These are phyloP conservation scores for Aotearoamyces nothofagi DNA, from an alignment of 2,329 filamentous ascomycete genomes.

Conservation along the genomic window DNA sequence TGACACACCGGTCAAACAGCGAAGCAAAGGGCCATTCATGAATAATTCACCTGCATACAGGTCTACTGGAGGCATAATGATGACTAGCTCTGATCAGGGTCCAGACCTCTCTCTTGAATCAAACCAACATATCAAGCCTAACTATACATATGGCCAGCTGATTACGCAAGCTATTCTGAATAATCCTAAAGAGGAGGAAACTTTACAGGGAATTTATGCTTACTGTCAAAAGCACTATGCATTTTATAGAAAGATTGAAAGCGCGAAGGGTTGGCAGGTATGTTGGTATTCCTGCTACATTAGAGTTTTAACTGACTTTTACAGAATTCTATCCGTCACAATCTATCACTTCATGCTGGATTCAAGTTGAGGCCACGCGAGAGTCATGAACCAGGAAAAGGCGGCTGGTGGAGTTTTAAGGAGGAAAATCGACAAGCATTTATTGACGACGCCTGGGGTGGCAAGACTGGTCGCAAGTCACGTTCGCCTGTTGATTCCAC, in stretches of 20 bases:
- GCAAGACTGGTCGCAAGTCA: slow-evolving; percentile 3
- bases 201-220: slow-evolving; percentile 81
- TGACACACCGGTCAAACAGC: slow-evolving; percentile 32
- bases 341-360: slow-evolving; percentile 83
- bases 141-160: slow-evolving; percentile 91
- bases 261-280: slow-evolving; percentile 75
- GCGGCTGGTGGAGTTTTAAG: slow-evolving; percentile 97
- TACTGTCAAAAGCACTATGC: slow-evolving; percentile 87
- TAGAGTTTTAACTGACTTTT: neutral
- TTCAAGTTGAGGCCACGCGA: slow-evolving; percentile 88
- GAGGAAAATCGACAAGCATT: slow-evolving; percentile 77
- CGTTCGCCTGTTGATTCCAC: neutral
- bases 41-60: slow-evolving; percentile 14
- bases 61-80: slow-evolving; percentile 22
- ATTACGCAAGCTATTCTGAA: slow-evolving; percentile 93
- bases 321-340: slow-evolving; percentile 91
- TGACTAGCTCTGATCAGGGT: slow-evolving; percentile 32
- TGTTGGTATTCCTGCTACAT: slow-evolving; percentile 19
- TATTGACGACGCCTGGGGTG: slow-evolving; percentile 46
- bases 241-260: slow-evolving; percentile 73
- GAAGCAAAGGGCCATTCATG: slow-evolving; percentile 10
- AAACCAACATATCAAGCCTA: slow-evolving; percentile 84
- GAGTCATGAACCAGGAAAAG: slow-evolving; percentile 92
- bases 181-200: slow-evolving; percentile 75
- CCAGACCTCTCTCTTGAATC: slow-evolving; percentile 71